Percentiles rank a stretch among this genome's conserved stretches.
These are phyloP conservation scores for Bipolaris zeicola DNA, from an alignment of 2,329 filamentous ascomycete species.

Conservation along the genomic window DNA sequence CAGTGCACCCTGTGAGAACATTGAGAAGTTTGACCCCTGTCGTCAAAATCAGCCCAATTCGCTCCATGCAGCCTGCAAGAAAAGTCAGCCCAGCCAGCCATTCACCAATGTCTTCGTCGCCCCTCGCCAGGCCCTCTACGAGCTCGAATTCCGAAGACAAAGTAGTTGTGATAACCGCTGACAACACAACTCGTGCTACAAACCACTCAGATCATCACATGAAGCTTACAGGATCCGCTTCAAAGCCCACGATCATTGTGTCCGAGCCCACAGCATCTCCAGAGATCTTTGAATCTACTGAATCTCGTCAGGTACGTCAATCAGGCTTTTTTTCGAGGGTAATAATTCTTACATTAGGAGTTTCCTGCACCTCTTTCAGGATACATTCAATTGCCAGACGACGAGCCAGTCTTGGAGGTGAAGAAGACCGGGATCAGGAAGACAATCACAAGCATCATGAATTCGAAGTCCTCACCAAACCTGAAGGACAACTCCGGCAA, in stretches of 20 bases:
- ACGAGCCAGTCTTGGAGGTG: neutral
- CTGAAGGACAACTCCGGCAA: neutral
- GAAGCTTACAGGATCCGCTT: neutral
- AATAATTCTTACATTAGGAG: neutral
- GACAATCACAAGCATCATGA: neutral
- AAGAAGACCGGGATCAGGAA: constrained; percentile 3
- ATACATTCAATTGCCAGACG: neutral
- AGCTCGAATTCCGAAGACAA: neutral
- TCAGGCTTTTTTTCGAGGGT: neutral
- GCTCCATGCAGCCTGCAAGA: constrained; percentile 31
- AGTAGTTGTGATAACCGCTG: neutral
- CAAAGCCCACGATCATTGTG: neutral
- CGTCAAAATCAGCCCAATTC: constrained; percentile 26
- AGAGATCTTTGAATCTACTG: neutral
- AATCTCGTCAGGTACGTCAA: neutral
- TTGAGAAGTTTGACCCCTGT: neutral
- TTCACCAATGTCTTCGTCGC: neutral
- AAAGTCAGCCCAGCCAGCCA: constrained; percentile 6
- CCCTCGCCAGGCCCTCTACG: neutral
- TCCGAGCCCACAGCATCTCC: neutral
- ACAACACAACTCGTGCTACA: neutral
- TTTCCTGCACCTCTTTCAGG: neutral
- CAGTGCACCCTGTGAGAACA: constrained; percentile 6
- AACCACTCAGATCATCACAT: neutral
- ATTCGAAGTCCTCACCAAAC: neutral